Evolutionary conservation across 208 protist genomes (phyloP).

Genomic region (Trypanosoma melophagium): DNA sequence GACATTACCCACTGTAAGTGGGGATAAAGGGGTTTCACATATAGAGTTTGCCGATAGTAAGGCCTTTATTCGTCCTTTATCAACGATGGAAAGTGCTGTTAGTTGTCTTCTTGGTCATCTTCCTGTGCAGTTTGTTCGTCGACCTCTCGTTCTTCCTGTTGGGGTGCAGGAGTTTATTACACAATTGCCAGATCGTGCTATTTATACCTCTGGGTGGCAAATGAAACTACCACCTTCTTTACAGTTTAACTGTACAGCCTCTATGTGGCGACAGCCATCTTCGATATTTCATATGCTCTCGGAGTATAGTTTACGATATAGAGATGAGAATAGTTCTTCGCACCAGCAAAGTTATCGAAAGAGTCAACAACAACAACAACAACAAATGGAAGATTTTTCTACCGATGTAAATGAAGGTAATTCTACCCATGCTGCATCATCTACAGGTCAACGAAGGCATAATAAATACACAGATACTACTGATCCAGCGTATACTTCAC

Average conservation of each 20-base stretch:
- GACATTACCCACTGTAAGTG: not conserved
- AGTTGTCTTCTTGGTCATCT: conserved; percentile 59
- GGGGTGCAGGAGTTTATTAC: conserved; percentile 62
- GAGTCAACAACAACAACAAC: not conserved
- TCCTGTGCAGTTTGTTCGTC: conserved; percentile 57
- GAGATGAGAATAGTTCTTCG: not conserved
- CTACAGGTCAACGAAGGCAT: not conserved
- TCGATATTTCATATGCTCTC: conserved; percentile 29
- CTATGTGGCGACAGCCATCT: conserved; percentile 16
- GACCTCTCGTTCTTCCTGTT: conserved; percentile 70
- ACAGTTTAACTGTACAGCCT: conserved; percentile 16
- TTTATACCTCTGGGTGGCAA: conserved; percentile 30
- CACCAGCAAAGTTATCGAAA: conserved; percentile 5
- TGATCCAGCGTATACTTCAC: not conserved
- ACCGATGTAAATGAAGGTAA: not conserved
- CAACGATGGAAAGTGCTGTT: conserved; percentile 65
- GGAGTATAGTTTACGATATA: conserved; percentile 11
- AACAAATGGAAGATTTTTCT: not conserved
- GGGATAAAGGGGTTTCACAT: not conserved
- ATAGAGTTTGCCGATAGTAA: conserved; percentile 3
- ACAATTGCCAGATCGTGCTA: conserved; percentile 57
- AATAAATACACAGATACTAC: not conserved
- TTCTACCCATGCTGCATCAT: not conserved
- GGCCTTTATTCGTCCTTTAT: conserved; percentile 36
- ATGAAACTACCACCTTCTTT: conserved; percentile 30